Evolutionary conservation across 345 rosid genomes (phyloP).

Genomic region (Hibiscus mutabilis): DNA sequence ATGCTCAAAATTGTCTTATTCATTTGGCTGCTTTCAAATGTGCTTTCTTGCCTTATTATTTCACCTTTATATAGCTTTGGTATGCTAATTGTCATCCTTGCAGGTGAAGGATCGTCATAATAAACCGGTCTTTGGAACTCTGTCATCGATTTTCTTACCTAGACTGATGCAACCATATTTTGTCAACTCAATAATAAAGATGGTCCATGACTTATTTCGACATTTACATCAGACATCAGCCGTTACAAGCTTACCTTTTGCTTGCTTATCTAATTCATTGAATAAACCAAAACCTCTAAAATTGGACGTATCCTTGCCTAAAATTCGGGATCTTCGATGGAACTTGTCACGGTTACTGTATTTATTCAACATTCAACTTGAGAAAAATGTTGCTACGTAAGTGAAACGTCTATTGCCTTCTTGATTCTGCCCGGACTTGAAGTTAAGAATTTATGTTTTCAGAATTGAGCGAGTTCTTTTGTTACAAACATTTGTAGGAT

Average conservation of each 20-base stretch:
- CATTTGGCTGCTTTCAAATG: too few species aligned
- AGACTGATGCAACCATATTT: slow-evolving; percentile 26
- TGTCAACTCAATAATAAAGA: slow-evolving; percentile 24
- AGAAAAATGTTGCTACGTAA: slow-evolving; percentile 90
- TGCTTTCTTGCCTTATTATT: too few species aligned
- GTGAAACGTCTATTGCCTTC: slow-evolving; percentile 23
- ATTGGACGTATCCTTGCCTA: slow-evolving; percentile 68
- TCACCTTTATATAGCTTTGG: too few species aligned
- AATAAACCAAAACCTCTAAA: slow-evolving; percentile 71
- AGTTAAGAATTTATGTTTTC: background rate
- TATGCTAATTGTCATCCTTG: slow-evolving; percentile 9
- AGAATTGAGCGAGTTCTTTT: slow-evolving; percentile 12
- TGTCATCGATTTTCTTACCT: slow-evolving; percentile 37
- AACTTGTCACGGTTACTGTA: slow-evolving; percentile 60
- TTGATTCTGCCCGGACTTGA: background rate
- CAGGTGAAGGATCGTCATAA: slow-evolving; percentile 42
- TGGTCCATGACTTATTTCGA: slow-evolving; percentile 32
- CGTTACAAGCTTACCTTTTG: slow-evolving; percentile 41
- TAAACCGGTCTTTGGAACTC: slow-evolving; percentile 31
- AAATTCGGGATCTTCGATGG: slow-evolving; percentile 68
- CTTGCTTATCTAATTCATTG: slow-evolving; percentile 74
- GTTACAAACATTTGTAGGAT: slow-evolving; percentile 42
- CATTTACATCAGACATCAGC: slow-evolving; percentile 26
- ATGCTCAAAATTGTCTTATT: too few species aligned
- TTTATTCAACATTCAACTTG: slow-evolving; percentile 80